Percentiles rank a stretch among this genome's conserved stretches.
Conservation (phyloP, 2,329 filamentous ascomycete genomes). For the Trichoderma gracile region DNA sequence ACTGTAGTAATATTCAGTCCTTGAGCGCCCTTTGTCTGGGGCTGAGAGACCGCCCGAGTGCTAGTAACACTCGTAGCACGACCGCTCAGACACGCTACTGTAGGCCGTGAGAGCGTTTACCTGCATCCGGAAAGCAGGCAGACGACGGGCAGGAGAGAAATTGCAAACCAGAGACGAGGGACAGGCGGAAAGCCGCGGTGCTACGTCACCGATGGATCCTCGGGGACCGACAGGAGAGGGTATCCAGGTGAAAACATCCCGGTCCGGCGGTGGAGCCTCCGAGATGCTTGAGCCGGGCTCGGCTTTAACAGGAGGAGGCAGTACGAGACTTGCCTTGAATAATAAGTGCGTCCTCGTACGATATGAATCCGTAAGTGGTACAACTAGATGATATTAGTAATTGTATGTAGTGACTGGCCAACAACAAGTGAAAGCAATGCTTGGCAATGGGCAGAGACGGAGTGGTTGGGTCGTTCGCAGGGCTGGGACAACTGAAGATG, state of each 20-base stretch:
- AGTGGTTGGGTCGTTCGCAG: no score
- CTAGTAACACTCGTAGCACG: no score
- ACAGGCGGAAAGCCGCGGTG: neutral
- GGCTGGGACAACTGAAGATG: no score
- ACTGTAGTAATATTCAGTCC: no score
- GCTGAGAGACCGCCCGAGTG: neutral
- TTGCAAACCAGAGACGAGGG: neutral
- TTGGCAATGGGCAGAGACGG: no score
- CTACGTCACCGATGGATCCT: constrained; percentile 18
- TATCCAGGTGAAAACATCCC: neutral
- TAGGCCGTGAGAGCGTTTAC: constrained; percentile 17
- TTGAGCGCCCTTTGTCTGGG: neutral
- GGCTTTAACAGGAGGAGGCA: constrained; percentile 7
- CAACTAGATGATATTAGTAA: no score
- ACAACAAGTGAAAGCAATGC: no score
- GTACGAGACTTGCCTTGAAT: neutral
- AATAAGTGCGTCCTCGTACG: neutral
- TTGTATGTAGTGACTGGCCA: no score
- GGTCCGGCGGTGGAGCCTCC: constrained; percentile 2
- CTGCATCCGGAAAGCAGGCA: constrained; percentile 17
- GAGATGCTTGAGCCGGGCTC: constrained; percentile 2
- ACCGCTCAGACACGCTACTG: constrained; percentile 19
- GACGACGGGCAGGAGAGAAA: neutral
- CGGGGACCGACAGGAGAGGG: neutral
- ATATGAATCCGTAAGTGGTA: neutral